These are phyloP conservation scores for Corynascus novoguineensis DNA, from an alignment of 495 filamentous ascomycete species.

Conservation along the genomic window DNA sequence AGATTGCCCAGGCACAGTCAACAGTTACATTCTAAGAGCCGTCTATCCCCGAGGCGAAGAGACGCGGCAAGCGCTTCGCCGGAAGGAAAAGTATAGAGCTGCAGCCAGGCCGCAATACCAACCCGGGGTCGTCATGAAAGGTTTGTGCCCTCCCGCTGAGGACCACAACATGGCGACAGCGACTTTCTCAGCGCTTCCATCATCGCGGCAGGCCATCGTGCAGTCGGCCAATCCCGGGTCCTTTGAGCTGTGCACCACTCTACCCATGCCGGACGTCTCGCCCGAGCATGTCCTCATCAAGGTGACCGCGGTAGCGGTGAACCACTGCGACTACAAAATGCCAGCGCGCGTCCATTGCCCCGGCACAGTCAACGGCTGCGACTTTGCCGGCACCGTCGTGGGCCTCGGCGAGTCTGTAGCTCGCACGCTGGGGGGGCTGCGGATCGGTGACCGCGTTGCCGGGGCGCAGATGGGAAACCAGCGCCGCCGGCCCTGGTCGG, in stretches of 20 bases:
- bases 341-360: background rate
- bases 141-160: background rate
- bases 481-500: background rate
- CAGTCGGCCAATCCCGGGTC: background rate
- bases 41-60: background rate
- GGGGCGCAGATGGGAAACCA: background rate
- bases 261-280: background rate
- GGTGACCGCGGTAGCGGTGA: constrained; percentile 3
- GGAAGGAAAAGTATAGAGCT: background rate
- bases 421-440: background rate
- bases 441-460: constrained; percentile 3
- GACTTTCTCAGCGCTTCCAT: background rate
- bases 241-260: background rate
- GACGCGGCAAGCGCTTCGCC: background rate
- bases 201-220: background rate
- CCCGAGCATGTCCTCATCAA: constrained; percentile 11
- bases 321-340: constrained; percentile 12
- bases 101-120: background rate
- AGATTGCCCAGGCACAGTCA: no score
- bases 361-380: background rate
- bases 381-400: constrained; percentile 8
- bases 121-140: background rate
- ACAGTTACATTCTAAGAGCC: background rate
- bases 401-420: background rate
- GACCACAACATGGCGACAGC: background rate